Evolutionary conservation across 495 filamentous ascomycete genomes (phyloP).

Genomic region (Aspergillus funiculosus): DNA sequence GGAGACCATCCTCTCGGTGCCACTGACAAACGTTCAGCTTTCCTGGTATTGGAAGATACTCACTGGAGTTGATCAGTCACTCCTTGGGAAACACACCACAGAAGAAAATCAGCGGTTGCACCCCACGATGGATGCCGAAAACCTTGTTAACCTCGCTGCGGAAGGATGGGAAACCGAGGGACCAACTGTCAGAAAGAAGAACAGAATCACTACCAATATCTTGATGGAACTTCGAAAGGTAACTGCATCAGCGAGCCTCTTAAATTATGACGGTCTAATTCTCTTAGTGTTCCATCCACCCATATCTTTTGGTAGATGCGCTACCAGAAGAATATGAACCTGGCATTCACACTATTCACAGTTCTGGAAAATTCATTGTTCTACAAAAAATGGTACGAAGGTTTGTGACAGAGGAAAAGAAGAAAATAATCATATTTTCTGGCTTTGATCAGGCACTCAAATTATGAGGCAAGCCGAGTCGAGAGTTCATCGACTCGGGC

Average conservation of each 20-base stretch:
- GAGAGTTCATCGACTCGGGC: slow-evolving; percentile 55
- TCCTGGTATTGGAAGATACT: slow-evolving; percentile 58
- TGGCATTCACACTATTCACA: slow-evolving; percentile 45
- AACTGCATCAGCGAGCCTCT: no score
- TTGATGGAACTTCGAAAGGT: slow-evolving; percentile 60
- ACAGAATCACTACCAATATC: slow-evolving; percentile 36
- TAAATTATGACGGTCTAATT: no score
- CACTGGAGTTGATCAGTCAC: slow-evolving; percentile 46
- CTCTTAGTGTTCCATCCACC: slow-evolving; percentile 53
- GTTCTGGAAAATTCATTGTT: slow-evolving; percentile 60
- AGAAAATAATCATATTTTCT: slow-evolving; percentile 61
- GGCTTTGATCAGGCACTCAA: slow-evolving; percentile 54
- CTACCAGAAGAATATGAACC: slow-evolving; percentile 3
- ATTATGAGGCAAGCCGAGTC: slow-evolving; percentile 56
- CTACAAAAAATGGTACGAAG: slow-evolving; percentile 56
- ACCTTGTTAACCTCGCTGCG: neutral
- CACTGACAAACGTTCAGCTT: slow-evolving; percentile 55
- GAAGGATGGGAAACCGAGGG: neutral
- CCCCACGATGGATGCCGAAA: neutral
- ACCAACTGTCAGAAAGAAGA: neutral
- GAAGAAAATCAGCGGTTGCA: neutral
- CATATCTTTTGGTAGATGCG: slow-evolving; percentile 44
- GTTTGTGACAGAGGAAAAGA: slow-evolving; percentile 49
- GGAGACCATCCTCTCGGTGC: slow-evolving; percentile 55
- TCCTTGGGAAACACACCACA: neutral